These are phyloP conservation scores for Cyclotella cryptica DNA, from an alignment of 108 stramenopile genomes.

Conservation along the genomic window DNA sequence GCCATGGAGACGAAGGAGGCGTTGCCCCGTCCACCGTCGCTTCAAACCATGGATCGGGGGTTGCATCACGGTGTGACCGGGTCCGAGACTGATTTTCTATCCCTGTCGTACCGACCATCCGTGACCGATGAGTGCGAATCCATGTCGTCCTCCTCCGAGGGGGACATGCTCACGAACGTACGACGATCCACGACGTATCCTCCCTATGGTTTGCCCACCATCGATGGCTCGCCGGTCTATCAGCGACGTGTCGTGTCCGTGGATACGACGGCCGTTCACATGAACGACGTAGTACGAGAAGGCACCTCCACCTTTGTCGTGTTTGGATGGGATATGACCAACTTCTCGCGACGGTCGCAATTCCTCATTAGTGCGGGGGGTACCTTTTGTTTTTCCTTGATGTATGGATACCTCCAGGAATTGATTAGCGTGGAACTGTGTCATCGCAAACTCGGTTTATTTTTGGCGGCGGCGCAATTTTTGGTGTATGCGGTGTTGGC, in stretches of 20 bases:
- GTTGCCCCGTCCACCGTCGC: not conserved
- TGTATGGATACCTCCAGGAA: constrained; percentile 92
- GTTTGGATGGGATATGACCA: constrained; percentile 78
- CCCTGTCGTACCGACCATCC: constrained; percentile 2
- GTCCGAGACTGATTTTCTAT: constrained; percentile 10
- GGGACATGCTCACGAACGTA: not conserved
- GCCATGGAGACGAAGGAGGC: not conserved
- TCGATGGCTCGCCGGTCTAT: constrained; percentile 11
- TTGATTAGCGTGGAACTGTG: constrained; percentile 81
- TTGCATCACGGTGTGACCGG: not conserved
- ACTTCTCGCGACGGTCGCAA: constrained; percentile 61
- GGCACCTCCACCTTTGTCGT: constrained; percentile 48
- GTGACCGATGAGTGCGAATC: not conserved
- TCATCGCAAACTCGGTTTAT: constrained; percentile 83
- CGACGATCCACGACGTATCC: not conserved
- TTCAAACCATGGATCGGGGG: constrained; percentile 36
- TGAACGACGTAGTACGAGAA: not conserved
- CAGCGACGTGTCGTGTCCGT: not conserved
- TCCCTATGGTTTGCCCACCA: constrained; percentile 19
- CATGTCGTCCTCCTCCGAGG: constrained; percentile 19
- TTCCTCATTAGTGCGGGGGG: constrained; percentile 80
- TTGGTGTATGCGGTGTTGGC: constrained; percentile 75
- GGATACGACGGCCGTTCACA: not conserved
- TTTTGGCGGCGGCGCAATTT: constrained; percentile 84
- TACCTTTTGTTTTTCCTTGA: constrained; percentile 79